Percentiles rank a stretch among this genome's conserved stretches.
Conservation (phyloP, 768 basidiomycete genomes). For the Dendrothele bispora region DNA sequence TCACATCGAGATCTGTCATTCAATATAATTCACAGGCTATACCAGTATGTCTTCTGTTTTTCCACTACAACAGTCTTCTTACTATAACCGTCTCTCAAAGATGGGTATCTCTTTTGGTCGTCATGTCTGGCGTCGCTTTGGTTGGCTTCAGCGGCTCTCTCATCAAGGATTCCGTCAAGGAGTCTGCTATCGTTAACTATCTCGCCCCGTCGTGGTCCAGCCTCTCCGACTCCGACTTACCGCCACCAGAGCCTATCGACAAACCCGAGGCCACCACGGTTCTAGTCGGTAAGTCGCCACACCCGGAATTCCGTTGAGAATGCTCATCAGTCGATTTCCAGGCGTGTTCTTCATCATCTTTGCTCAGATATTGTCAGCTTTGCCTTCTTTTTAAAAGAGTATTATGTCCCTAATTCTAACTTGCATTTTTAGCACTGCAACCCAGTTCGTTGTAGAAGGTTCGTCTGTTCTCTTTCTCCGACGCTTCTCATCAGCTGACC, state of each 20-base stretch:
- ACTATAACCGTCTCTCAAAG: conserved; percentile 35
- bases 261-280: conserved; percentile 67
- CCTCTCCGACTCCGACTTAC: conserved; percentile 31
- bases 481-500: background rate
- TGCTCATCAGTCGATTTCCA: conserved; percentile 24
- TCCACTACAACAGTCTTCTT: background rate
- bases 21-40: conserved; percentile 19
- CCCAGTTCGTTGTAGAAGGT: conserved; percentile 90
- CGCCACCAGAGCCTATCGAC: conserved; percentile 46
- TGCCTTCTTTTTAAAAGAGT: conserved; percentile 15
- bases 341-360: conserved; percentile 92
- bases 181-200: conserved; percentile 29
- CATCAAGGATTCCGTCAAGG: conserved; percentile 70
- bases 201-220: conserved; percentile 26
- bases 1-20: no score
- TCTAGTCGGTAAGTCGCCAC: conserved; percentile 58
- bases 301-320: conserved; percentile 16
- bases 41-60: conserved; percentile 7
- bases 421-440: conserved; percentile 63
- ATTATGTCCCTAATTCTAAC: conserved; percentile 10
- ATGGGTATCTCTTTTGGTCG: conserved; percentile 88
- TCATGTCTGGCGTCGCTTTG: conserved; percentile 80
- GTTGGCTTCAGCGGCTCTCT: conserved; percentile 91
- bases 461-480: conserved; percentile 2
- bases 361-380: conserved; percentile 87